Evolutionary conservation across 1,284 basidiomycete species (phyloP).

Genomic region (Moesziomyces globuligerus): DNA sequence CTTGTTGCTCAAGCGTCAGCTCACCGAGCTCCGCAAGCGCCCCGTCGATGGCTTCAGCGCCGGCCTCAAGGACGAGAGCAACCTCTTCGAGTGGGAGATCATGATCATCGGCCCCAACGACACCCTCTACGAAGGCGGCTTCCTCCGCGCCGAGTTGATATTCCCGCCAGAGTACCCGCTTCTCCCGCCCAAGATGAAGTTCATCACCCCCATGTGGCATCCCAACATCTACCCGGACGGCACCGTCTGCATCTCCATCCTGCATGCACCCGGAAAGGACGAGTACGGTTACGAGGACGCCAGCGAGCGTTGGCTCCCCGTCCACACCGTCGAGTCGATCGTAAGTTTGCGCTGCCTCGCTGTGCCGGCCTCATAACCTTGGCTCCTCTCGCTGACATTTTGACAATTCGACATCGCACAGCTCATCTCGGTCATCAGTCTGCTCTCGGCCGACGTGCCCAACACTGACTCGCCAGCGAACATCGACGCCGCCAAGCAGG

Average conservation of each 20-base stretch:
- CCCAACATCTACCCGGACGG: conserved; percentile 92
- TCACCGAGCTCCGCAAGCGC: conserved; percentile 63
- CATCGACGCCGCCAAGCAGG: conserved; percentile 78
- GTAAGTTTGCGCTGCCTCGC: conserved; percentile 72
- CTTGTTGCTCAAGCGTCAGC: conserved; percentile 65
- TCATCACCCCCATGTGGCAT: conserved; percentile 98
- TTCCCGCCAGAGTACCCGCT: conserved; percentile 76
- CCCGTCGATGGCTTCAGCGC: conserved; percentile 67
- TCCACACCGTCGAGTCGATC: conserved; percentile 96
- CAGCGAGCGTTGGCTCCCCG: conserved; percentile 95
- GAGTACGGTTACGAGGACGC: conserved; percentile 98
- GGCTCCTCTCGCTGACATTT: neutral
- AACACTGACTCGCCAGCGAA: conserved; percentile 96
- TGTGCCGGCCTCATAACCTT: neutral
- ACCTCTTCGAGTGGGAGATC: conserved; percentile 67
- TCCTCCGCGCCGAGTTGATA: conserved; percentile 64
- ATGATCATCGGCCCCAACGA: conserved; percentile 68
- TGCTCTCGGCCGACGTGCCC: conserved; percentile 89
- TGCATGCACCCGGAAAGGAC: conserved; percentile 97
- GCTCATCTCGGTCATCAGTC: conserved; percentile 95
- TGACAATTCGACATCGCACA: conserved; percentile 70
- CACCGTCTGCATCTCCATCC: conserved; percentile 92
- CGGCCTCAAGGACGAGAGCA: conserved; percentile 67
- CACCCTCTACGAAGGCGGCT: conserved; percentile 66
- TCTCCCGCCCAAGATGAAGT: conserved; percentile 93